Base-by-base conservation (phyloP, 2,329 filamentous ascomycete genomes). In the Lachnellula occidentalis region DNA sequence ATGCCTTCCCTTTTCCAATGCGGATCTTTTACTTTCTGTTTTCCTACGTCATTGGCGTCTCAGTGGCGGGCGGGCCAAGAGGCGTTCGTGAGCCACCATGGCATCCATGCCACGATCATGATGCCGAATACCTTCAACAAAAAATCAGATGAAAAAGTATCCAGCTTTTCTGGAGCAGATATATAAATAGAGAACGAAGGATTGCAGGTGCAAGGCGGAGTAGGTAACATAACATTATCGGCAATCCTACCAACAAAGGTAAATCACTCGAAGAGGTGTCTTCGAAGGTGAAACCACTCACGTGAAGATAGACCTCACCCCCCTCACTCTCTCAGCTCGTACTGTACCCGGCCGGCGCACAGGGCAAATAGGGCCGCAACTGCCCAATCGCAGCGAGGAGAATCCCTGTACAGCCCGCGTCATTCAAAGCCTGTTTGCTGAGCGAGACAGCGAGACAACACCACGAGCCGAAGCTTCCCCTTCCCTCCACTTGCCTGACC, bases 401-500 rank as follows among this genome's bases (percentile, higher is more conserved):
- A n/a, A 49, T 34, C 53, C 48, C 43, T 51, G 42, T 43, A 17
- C 36, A 31, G 39, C 48, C 46, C 34, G 54, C 48, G 51, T 57
- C 57, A 48, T 31, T 11, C 50, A 21, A 59, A 53, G 54, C 57
- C 55, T 41, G 53, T 56, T 60, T 58, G 43, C 43, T 39, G 27
- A 48, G 27, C 27, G 27, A 36, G 55, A n/a, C n/a, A n/a, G n/a
- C n/a, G n/a, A 36, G 24, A 36, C 55, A 56, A 46, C 48, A 49
- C 43, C 34, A 34, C 27, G 11, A 11, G 9, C 27, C 27, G 41
- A 57, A 53, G 54, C 46, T 47, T 46, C 37, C 37, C 8, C n/a
- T n/a, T n/a, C n/a, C n/a, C n/a, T n/a, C n/a, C n/a, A n/a, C n/a
- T n/a, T n/a, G n/a, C 45, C 27, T 24, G n/a, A 39, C n/a, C 17